These are phyloP conservation scores for Botrytis fragariae DNA, from an alignment of 2,329 filamentous ascomycete genomes.

Conservation along the genomic window DNA sequence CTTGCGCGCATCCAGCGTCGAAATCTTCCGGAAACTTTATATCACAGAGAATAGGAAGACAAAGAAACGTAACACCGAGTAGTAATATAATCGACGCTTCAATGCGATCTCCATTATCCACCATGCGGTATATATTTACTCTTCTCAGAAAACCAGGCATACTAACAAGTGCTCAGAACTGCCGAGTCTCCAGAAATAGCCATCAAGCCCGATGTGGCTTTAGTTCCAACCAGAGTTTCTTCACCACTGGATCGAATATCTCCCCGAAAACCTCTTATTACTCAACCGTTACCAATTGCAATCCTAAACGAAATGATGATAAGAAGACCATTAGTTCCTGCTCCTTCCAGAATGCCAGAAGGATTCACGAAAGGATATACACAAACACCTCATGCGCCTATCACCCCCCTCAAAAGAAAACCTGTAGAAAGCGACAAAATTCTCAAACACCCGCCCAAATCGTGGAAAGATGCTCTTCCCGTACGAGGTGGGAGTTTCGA, in stretches of 20 bases:
- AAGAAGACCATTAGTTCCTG: slow-evolving; percentile 22
- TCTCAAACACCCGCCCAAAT: neutral
- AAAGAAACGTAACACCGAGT: slow-evolving; percentile 31
- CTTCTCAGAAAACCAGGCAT: neutral
- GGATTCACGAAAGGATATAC: neutral
- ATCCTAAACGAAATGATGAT: slow-evolving; percentile 25
- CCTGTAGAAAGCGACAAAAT: neutral
- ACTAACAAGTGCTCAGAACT: slow-evolving; percentile 27
- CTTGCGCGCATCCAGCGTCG: slow-evolving; percentile 21
- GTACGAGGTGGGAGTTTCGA: neutral
- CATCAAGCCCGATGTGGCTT: slow-evolving; percentile 29
- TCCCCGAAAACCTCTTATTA: slow-evolving; percentile 25
- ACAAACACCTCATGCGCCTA: neutral
- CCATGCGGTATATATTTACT: slow-evolving; percentile 27
- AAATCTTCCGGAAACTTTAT: slow-evolving; percentile 11
- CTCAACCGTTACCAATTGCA: slow-evolving; percentile 27
- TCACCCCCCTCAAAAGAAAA: slow-evolving; percentile 23
- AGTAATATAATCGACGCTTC: slow-evolving; percentile 34
- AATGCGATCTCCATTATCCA: slow-evolving; percentile 32
- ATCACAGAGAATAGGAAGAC: slow-evolving; percentile 19
- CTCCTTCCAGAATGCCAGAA: neutral
- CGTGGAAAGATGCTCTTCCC: slow-evolving; percentile 5
- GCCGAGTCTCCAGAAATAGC: slow-evolving; percentile 32
- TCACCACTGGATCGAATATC: slow-evolving; percentile 30
- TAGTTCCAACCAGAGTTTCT: slow-evolving; percentile 29